These are phyloP conservation scores for Chalciporus sp. DNA, from an alignment of 1,284 basidiomycete species.

Conservation along the genomic window DNA sequence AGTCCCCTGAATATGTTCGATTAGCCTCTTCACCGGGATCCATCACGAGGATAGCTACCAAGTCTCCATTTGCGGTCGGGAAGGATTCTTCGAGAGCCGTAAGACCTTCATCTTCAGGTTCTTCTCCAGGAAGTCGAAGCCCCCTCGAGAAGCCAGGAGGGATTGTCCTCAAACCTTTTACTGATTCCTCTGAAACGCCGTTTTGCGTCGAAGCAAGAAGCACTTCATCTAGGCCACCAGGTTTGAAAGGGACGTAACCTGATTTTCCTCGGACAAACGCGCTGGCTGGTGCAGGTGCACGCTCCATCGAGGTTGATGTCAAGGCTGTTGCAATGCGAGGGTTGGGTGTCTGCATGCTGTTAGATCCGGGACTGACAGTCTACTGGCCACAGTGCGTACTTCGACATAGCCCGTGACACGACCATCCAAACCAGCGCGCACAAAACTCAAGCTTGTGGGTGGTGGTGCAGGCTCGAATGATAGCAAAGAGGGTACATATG, in stretches of 20 bases:
- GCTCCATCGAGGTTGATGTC: conserved; percentile 81
- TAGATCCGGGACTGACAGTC: background rate
- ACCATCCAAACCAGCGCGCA: conserved; percentile 79
- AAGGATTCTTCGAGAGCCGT: conserved; percentile 38
- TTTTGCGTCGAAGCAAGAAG: conserved; percentile 41
- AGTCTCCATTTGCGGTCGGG: conserved; percentile 10
- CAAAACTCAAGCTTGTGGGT: conserved; percentile 77
- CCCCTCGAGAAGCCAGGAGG: conserved; percentile 71
- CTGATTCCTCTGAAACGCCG: conserved; percentile 34
- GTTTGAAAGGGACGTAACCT: conserved; percentile 89
- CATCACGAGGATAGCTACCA: conserved; percentile 13
- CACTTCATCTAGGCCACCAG: conserved; percentile 80
- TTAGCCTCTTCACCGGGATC: background rate
- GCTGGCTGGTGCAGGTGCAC: conserved; percentile 75
- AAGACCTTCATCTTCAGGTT: conserved; percentile 47
- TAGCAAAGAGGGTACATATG: conserved; percentile 65
- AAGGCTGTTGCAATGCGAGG: conserved; percentile 57
- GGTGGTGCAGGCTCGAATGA: conserved; percentile 68
- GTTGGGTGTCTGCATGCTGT: conserved; percentile 49
- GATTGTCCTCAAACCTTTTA: conserved; percentile 56
- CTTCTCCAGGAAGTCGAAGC: conserved; percentile 63
- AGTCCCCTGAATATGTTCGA: conserved; percentile 9
- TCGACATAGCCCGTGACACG: conserved; percentile 81
- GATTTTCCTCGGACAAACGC: conserved; percentile 94
- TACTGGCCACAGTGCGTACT: conserved; percentile 37